These are phyloP conservation scores for Pyronema domesticum DNA, from an alignment of 495 filamentous ascomycete species.

Conservation along the genomic window DNA sequence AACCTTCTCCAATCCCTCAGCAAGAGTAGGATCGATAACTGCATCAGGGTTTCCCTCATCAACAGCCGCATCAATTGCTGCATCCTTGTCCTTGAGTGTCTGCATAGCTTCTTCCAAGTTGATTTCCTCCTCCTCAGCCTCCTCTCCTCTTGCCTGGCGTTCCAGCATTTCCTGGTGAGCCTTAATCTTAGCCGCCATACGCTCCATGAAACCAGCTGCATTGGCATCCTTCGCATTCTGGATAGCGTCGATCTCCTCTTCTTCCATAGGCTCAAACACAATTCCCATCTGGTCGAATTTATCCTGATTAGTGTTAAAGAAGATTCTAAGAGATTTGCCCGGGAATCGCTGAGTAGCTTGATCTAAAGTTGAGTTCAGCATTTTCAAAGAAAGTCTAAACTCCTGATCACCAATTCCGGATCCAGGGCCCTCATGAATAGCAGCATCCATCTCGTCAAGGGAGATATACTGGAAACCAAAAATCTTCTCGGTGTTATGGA, in stretches of 20 bases:
- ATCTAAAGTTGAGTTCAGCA: constrained; percentile 64
- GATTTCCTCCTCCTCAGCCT: constrained; percentile 5
- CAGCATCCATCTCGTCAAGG: constrained; percentile 67
- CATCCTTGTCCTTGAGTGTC: constrained; percentile 15
- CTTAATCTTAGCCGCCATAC: constrained; percentile 7
- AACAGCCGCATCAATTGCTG: constrained; percentile 10
- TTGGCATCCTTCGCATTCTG: constrained; percentile 39
- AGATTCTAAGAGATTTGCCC: constrained; percentile 54
- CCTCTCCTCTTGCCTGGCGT: neutral
- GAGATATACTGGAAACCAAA: constrained; percentile 96
- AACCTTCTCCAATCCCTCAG: neutral
- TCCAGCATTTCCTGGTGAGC: constrained; percentile 5
- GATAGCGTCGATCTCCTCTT: constrained; percentile 50
- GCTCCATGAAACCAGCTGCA: constrained; percentile 13
- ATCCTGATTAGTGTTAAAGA: constrained; percentile 61
- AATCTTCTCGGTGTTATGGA: constrained; percentile 83
- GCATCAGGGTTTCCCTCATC: constrained; percentile 21
- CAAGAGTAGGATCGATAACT: neutral
- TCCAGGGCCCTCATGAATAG: constrained; percentile 38
- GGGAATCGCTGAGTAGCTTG: constrained; percentile 56
- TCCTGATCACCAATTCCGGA: constrained; percentile 62
- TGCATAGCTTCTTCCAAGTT: constrained; percentile 6
- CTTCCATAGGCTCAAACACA: constrained; percentile 67
- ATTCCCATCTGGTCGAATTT: constrained; percentile 61
- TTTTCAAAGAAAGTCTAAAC: constrained; percentile 57